These are phyloP conservation scores for Wallemia ichthyophaga DNA, from an alignment of 1,284 basidiomycete genomes.

Conservation along the genomic window DNA sequence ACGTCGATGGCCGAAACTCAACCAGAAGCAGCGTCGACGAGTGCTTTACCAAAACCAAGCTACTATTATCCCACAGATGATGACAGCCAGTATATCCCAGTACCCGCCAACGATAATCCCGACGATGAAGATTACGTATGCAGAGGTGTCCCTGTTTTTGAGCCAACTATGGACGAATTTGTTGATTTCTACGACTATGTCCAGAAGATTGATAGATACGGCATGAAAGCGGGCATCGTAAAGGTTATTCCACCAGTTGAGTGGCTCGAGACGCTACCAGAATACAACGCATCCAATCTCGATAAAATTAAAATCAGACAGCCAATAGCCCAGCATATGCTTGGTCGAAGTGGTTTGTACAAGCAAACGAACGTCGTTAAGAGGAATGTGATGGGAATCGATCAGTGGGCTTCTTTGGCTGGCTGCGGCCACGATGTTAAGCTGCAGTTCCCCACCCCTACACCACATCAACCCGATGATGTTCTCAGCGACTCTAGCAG, in stretches of 20 bases:
- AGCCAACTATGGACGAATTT: slow-evolving; percentile 38
- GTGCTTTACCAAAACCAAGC: neutral
- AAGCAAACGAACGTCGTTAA: slow-evolving; percentile 76
- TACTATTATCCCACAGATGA: neutral
- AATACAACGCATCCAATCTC: slow-evolving; percentile 30
- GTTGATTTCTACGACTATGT: slow-evolving; percentile 65
- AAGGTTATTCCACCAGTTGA: slow-evolving; percentile 78
- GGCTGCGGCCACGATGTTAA: neutral
- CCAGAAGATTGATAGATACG: slow-evolving; percentile 57
- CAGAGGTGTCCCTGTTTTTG: slow-evolving; percentile 77
- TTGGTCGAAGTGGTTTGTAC: slow-evolving; percentile 54
- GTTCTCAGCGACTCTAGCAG: neutral
- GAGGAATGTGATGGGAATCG: slow-evolving; percentile 43
- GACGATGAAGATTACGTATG: slow-evolving; percentile 52
- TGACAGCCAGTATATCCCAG: neutral
- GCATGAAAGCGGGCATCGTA: slow-evolving; percentile 55
- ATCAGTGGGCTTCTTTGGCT: slow-evolving; percentile 40
- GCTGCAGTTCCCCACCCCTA: neutral
- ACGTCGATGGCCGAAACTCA: neutral
- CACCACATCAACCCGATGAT: slow-evolving; percentile 13
- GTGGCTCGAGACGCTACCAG: slow-evolving; percentile 48
- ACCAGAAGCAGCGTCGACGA: neutral
- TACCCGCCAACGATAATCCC: slow-evolving; percentile 20
- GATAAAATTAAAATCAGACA: slow-evolving; percentile 38
- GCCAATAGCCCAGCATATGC: slow-evolving; percentile 74